These are phyloP conservation scores for Wickerhamomyces pijperi DNA, from an alignment of 805 yeast species.

Conservation along the genomic window DNA sequence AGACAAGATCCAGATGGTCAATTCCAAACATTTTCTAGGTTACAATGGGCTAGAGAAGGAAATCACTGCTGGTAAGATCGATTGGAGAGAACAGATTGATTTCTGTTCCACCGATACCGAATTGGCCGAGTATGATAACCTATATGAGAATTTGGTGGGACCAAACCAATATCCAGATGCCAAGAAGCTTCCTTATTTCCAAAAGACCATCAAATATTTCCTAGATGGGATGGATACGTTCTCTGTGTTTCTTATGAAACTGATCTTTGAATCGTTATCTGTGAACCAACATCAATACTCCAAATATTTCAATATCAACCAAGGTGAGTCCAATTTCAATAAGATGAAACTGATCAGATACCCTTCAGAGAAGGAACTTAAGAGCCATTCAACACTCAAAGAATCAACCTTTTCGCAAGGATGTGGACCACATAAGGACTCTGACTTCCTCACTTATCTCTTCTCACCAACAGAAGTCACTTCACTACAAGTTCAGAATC, in stretches of 20 bases:
- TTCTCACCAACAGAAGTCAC: conserved; percentile 41
- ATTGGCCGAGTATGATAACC: conserved; percentile 20
- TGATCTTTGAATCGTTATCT: conserved; percentile 48
- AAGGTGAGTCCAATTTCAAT: conserved; percentile 38
- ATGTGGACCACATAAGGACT: conserved; percentile 45
- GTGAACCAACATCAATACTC: conserved; percentile 22
- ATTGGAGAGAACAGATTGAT: conserved; percentile 41
- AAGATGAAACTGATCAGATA: conserved; percentile 33
- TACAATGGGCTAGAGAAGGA: conserved; percentile 35
- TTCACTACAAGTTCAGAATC: conserved; percentile 35
- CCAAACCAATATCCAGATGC: conserved; percentile 36
- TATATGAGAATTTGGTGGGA: conserved; percentile 32
- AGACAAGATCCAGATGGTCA: conserved; percentile 27
- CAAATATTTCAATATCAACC: not conserved
- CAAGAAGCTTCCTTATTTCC: conserved; percentile 23
- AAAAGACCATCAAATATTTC: conserved; percentile 21
- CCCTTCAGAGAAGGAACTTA: conserved; percentile 18
- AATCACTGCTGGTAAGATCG: conserved; percentile 32
- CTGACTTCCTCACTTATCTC: conserved; percentile 49
- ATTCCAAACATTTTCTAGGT: conserved; percentile 34
- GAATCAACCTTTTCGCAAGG: conserved; percentile 31
- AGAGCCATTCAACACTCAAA: conserved; percentile 32
- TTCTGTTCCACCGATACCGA: conserved; percentile 38
- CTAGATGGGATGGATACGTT: conserved; percentile 34
- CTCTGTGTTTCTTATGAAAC: conserved; percentile 28